phyloP scores from a whole-genome alignment of 495 filamentous ascomycete genomes.

The Tuber melanosporum region DNA sequence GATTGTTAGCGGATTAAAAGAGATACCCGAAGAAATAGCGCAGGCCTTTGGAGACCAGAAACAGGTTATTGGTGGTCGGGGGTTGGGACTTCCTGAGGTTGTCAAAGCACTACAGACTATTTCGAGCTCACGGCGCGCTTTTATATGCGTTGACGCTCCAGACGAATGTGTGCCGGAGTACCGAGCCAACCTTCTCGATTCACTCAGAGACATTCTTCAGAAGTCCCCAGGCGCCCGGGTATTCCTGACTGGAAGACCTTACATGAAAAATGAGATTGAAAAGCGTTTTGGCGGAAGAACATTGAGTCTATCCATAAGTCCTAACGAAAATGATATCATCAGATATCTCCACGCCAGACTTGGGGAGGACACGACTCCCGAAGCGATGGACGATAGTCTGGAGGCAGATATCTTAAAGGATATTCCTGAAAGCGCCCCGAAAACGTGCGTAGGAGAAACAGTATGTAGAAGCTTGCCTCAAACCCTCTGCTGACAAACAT shows the following conservation, averaged over 20 bases:
- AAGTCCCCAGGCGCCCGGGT: neutral
- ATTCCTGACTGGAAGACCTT: neutral
- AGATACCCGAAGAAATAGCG: neutral
- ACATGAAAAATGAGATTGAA: neutral
- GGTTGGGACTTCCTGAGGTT: neutral
- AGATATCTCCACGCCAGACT: neutral
- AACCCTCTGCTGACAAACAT: neutral
- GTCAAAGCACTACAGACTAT: neutral
- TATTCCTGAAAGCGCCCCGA: neutral
- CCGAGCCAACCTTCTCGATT: neutral
- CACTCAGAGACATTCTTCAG: neutral
- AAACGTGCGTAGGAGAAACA: neutral
- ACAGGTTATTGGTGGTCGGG: neutral
- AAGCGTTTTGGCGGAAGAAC: neutral
- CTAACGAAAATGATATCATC: neutral
- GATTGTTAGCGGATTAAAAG: neutral
- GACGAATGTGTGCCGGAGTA: neutral
- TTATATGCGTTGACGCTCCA: neutral
- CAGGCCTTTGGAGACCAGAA: neutral
- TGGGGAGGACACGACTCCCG: neutral
- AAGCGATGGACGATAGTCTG: neutral
- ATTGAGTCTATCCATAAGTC: neutral
- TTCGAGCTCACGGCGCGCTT: neutral
- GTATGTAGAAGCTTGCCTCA: neutral
- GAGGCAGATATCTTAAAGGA: neutral